Conservation (phyloP, 371 early-diverging fungal species). For the Rhizomucor pusillus region DNA sequence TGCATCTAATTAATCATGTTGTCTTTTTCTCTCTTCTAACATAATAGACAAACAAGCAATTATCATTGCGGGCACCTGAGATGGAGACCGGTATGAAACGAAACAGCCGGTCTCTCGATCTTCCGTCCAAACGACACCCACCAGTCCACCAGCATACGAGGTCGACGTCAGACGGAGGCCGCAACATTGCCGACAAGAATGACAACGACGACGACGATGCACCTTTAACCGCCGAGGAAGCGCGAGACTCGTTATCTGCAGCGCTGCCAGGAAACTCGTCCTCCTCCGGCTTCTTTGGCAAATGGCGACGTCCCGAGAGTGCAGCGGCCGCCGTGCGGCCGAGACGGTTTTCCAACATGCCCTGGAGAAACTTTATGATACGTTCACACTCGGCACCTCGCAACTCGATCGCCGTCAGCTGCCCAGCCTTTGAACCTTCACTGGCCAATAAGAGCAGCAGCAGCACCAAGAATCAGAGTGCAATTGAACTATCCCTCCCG, state of each 20-base stretch:
- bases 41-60: constrained; percentile 4
- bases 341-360: constrained; percentile 32
- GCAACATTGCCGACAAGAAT: constrained; percentile 5
- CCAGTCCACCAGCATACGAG: constrained; percentile 15
- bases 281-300: constrained; percentile 9
- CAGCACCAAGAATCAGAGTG: constrained; percentile 30
- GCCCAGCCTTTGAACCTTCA: constrained; percentile 10
- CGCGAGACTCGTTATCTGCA: constrained; percentile 17
- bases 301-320: constrained; percentile 1
- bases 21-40: not conserved
- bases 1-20: not conserved
- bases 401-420: constrained; percentile 18
- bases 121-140: constrained; percentile 17
- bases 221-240: not conserved
- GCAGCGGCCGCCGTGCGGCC: constrained; percentile 1
- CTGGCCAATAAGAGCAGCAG: constrained; percentile 44
- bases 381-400: constrained; percentile 20
- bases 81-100: constrained; percentile 12
- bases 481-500: not conserved
- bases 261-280: constrained; percentile 18
- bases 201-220: not conserved
- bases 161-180: constrained; percentile 24
- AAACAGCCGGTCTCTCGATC: constrained; percentile 23
- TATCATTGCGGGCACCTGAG: not conserved
- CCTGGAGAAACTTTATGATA: constrained; percentile 28